Percentiles rank a stretch among this genome's conserved stretches.
These are phyloP conservation scores for Beverwykella pulmonaria DNA, from an alignment of 495 filamentous ascomycete species.

Conservation along the genomic window DNA sequence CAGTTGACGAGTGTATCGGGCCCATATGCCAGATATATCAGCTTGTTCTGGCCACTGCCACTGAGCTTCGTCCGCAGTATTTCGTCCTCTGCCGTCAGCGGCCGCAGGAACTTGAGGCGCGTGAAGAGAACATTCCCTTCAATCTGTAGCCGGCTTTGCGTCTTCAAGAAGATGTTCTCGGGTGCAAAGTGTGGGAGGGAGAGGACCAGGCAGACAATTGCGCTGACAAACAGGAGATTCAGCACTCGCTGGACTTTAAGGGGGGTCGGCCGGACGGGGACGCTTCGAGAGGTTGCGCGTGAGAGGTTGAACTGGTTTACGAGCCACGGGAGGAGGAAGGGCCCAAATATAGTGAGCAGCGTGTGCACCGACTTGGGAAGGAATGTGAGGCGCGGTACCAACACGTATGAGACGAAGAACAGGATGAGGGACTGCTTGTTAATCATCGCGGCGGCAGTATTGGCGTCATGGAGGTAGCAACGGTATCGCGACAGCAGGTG, in stretches of 20 bases:
- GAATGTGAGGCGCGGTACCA: slow-evolving; percentile 36
- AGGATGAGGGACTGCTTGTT: slow-evolving; percentile 23
- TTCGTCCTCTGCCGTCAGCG: slow-evolving; percentile 64
- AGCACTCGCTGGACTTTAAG: slow-evolving; percentile 62
- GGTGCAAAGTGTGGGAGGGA: slow-evolving; percentile 72
- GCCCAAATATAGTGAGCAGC: slow-evolving; percentile 81
- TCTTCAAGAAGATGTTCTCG: slow-evolving; percentile 78
- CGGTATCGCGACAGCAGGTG: no score
- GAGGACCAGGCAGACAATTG: slow-evolving; percentile 70
- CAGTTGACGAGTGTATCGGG: slow-evolving; percentile 71
- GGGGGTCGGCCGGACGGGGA: slow-evolving; percentile 65
- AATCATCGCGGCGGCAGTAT: slow-evolving; percentile 17
- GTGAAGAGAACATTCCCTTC: slow-evolving; percentile 82
- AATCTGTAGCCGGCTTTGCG: slow-evolving; percentile 80
- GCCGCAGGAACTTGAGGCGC: slow-evolving; percentile 66
- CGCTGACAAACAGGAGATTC: slow-evolving; percentile 70
- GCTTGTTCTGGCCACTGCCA: slow-evolving; percentile 65
- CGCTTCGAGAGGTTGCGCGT: slow-evolving; percentile 51
- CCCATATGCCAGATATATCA: slow-evolving; percentile 82
- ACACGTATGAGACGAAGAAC: slow-evolving; percentile 17
- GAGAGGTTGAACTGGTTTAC: slow-evolving; percentile 70
- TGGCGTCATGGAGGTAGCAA: neutral
- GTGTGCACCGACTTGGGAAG: slow-evolving; percentile 25
- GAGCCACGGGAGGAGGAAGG: slow-evolving; percentile 74
- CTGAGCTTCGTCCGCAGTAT: slow-evolving; percentile 67